These are phyloP conservation scores for Gastrolobium bilobum DNA, from an alignment of 306 rosid species.

Conservation along the genomic window DNA sequence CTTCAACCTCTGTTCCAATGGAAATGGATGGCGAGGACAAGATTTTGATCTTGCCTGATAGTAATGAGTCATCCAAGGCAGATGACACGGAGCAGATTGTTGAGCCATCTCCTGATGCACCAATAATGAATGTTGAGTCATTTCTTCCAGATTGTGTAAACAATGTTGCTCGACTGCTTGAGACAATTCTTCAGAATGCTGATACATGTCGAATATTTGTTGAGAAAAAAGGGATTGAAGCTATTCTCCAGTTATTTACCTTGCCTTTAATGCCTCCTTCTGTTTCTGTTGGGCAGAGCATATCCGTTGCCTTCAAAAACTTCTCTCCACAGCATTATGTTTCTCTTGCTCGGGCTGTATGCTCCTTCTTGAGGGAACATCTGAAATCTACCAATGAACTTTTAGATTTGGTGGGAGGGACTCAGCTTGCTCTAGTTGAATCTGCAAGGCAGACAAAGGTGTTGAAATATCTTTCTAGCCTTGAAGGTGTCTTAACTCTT, in stretches of 20 bases:
- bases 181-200: conserved; percentile 95
- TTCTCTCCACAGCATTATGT: conserved; percentile 95
- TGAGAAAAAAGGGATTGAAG: conserved; percentile 96
- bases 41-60: conserved; percentile 61
- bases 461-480: conserved; percentile 84
- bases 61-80: conserved; percentile 65
- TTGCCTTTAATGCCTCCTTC: conserved; percentile 89
- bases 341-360: conserved; percentile 89
- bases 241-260: conserved; percentile 85
- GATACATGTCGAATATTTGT: conserved; percentile 95
- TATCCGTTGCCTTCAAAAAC: conserved; percentile 91
- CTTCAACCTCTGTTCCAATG: conserved; percentile 89
- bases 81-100: conserved; percentile 66
- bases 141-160: conserved; percentile 89
- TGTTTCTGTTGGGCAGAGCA: conserved; percentile 83
- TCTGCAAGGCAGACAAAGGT: conserved; percentile 71
- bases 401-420: conserved; percentile 78
- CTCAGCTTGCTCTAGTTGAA: conserved; percentile 83
- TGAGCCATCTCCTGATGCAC: conserved; percentile 73
- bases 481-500: conserved; percentile 83
- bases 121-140: conserved; percentile 67
- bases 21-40: conserved; percentile 88
- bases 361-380: conserved; percentile 84
- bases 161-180: conserved; percentile 92
- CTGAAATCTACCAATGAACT: conserved; percentile 89